phyloP scores from a whole-genome alignment of 2,329 filamentous ascomycete genomes.

The Botryosphaeria agaves region DNA sequence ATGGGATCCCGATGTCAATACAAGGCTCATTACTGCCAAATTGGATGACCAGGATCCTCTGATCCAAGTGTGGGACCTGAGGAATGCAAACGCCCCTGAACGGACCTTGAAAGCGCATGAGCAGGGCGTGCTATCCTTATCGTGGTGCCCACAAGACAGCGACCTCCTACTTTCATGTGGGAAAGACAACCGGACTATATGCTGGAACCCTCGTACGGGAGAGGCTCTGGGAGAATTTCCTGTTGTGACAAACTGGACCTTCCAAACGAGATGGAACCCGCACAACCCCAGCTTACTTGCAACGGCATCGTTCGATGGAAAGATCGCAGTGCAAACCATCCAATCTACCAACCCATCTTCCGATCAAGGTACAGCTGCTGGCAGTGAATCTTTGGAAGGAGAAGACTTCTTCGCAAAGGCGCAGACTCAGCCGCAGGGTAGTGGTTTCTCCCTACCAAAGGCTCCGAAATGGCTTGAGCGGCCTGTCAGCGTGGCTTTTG shows the following conservation, averaged over 20 bases:
- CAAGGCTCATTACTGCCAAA: conserved; percentile 83
- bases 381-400: conserved; percentile 57
- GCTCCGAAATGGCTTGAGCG: conserved; percentile 83
- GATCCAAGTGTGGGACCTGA: conserved; percentile 84
- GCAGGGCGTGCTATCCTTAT: conserved; percentile 79
- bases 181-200: conserved; percentile 88
- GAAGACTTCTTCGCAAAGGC: conserved; percentile 95
- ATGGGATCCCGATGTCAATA: conserved; percentile 89
- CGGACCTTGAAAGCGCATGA: conserved; percentile 81
- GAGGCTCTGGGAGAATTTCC: conserved; percentile 82
- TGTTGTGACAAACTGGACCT: conserved; percentile 98
- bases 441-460: conserved; percentile 71
- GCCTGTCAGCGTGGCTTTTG: conserved; percentile 76
- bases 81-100: conserved; percentile 91
- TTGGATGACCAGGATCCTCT: conserved; percentile 76
- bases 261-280: conserved; percentile 86
- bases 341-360: conserved; percentile 68
- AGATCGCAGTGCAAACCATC: conserved; percentile 82
- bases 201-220: conserved; percentile 92
- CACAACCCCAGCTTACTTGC: conserved; percentile 83
- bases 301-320: conserved; percentile 93
- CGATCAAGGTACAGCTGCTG: conserved; percentile 39
- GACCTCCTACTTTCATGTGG: conserved; percentile 82
- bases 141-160: conserved; percentile 86
- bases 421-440: conserved; percentile 77